phyloP scores from a whole-genome alignment of 2,329 filamentous ascomycete species.

The Scedosporium minutisporum region DNA sequence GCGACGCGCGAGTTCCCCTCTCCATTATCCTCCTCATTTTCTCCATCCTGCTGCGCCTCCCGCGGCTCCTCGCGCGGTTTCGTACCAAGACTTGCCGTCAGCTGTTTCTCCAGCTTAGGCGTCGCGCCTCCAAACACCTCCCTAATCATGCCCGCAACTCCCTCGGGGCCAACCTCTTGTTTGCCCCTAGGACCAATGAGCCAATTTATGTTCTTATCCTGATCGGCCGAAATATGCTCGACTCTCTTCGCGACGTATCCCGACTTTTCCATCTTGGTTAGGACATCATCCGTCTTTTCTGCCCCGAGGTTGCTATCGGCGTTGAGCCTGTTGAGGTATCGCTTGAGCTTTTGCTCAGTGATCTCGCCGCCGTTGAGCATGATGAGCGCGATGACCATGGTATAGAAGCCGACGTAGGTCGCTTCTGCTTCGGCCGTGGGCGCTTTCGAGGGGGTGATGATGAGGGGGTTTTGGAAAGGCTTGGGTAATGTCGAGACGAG shows the following conservation, averaged over 20 bases:
- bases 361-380: conserved; percentile 63
- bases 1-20: conserved; percentile 12
- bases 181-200: conserved; percentile 77
- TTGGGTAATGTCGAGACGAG: conserved; percentile 63
- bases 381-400: conserved; percentile 69
- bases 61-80: conserved; percentile 14
- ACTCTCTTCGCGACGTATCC: conserved; percentile 71
- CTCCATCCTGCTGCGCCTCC: conserved; percentile 15
- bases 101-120: conserved; percentile 47
- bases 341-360: conserved; percentile 66
- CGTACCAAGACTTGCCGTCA: conserved; percentile 53
- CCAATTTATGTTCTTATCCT: conserved; percentile 72
- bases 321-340: conserved; percentile 66
- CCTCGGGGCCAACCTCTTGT: conserved; percentile 71
- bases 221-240: conserved; percentile 51
- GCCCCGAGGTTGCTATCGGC: conserved; percentile 64
- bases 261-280: conserved; percentile 69
- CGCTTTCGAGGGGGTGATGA: conserved; percentile 59
- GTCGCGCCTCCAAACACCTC: conserved; percentile 45
- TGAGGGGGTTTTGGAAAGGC: conserved; percentile 53
- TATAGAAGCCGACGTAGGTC: conserved; percentile 75
- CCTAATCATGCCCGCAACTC: conserved; percentile 61
- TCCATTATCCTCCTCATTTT: conserved; percentile 7
- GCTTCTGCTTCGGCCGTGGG: conserved; percentile 60
- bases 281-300: conserved; percentile 64